Conservation (phyloP, 345 rosid species). For the Carallia brachiata region DNA sequence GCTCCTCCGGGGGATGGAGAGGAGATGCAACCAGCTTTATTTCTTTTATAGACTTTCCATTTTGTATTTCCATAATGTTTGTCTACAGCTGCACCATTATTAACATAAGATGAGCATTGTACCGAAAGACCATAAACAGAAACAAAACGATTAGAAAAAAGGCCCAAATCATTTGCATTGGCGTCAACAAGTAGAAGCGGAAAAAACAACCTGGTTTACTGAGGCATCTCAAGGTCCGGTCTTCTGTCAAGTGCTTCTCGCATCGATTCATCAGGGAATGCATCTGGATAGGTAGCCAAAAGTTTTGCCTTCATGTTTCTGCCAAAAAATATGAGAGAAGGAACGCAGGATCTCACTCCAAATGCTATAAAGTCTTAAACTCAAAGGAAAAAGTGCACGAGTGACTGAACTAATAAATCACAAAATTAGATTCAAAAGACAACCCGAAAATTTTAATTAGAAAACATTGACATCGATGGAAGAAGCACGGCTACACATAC, state of each 20-base stretch:
- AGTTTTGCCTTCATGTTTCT: conserved; percentile 77
- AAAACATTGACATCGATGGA: neutral
- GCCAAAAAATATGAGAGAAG: conserved; percentile 8
- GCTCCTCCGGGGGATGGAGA: too few species aligned
- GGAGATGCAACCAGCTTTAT: too few species aligned
- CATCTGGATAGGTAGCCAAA: conserved; percentile 79
- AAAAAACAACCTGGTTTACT: conserved; percentile 19
- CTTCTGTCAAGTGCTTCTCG: conserved; percentile 66
- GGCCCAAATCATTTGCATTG: too few species aligned
- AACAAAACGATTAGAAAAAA: too few species aligned
- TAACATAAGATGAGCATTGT: too few species aligned
- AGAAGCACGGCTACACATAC: neutral
- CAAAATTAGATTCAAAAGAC: neutral
- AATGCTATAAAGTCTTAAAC: neutral
- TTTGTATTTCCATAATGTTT: too few species aligned
- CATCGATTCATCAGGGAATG: conserved; percentile 69
- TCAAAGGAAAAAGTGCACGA: neutral
- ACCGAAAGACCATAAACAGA: too few species aligned
- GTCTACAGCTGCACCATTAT: too few species aligned
- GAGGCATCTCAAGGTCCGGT: conserved; percentile 74
- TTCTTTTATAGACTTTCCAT: too few species aligned
- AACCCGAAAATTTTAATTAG: too few species aligned
- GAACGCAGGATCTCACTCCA: neutral
- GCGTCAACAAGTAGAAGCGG: neutral
- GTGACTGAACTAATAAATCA: neutral